Conservation (phyloP, 2,329 filamentous ascomycete genomes). For the Sclerotinia glacialis region DNA sequence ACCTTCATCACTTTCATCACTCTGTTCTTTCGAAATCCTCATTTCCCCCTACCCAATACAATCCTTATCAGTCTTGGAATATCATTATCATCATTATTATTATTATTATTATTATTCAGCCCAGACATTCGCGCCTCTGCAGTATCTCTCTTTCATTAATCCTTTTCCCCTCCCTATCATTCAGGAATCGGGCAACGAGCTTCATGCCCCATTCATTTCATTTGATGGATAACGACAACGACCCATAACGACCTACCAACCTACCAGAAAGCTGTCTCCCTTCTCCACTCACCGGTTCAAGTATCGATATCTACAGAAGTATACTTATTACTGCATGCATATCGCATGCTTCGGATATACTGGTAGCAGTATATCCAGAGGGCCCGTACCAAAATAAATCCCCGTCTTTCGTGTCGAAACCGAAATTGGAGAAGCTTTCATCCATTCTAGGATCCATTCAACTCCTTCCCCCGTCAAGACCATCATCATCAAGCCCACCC, state of each 20-base stretch:
- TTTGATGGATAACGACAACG: slow-evolving; percentile 17
- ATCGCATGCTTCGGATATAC: slow-evolving; percentile 2
- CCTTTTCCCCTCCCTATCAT: not conserved
- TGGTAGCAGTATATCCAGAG: not conserved
- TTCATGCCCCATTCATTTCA: not conserved
- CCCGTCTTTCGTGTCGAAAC: slow-evolving; percentile 9
- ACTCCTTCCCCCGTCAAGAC: not conserved
- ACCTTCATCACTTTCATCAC: not conserved
- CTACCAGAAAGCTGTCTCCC: slow-evolving; percentile 8
- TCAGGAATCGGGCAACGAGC: not conserved
- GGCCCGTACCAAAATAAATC: slow-evolving; percentile 10
- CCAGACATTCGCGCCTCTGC: not conserved
- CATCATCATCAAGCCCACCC: not conserved
- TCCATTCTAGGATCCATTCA: slow-evolving; percentile 2
- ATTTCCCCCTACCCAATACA: not conserved
- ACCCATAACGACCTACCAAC: slow-evolving; percentile 8
- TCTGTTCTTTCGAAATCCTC: not conserved
- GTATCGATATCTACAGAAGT: not conserved
- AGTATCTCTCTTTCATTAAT: not conserved
- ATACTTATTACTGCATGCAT: not conserved
- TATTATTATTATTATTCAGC: not conserved
- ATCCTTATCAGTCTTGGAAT: not conserved
- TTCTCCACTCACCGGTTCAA: slow-evolving; percentile 17
- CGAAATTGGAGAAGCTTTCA: slow-evolving; percentile 9
- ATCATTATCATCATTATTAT: no score